Base-by-base conservation (phyloP, 1,284 basidiomycete species). In the Kwoniella shivajii region DNA sequence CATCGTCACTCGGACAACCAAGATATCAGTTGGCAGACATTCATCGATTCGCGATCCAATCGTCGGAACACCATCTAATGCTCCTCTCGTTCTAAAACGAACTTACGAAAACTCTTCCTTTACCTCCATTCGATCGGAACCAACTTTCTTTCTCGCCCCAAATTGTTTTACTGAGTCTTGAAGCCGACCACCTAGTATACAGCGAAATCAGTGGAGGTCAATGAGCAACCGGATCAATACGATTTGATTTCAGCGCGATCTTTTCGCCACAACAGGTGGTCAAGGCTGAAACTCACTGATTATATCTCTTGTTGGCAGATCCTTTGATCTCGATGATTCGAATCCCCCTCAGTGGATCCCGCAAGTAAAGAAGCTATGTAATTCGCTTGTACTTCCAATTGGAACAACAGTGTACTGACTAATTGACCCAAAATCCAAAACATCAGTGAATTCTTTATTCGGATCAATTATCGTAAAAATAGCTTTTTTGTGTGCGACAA, bases 321-420 rank as follows among this genome's bases (percentile, higher is more conserved):
- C 63, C 54, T 36, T 68, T 68, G 11, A 62, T 56, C 39, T 68
- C 67, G 5, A 66, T 43, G 2, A 55, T 51, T 14, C 36, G 41
- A 26, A 63, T 43, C 30, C 33, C 27, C 6, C 60, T 33, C 22
- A 44, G 30, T 5, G 31, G 51, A 55, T 38, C 64, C 49, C 20
- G 49, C 34, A 13, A 68, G 45, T 24, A 51, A 56, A 37, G 66
- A 54, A n/a, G 67, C 52, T 29, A 66, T 64, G 47, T 68, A 66
- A 3, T 59, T 42, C 6, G 64, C 62, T 44, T 68, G 67, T 0
- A 60, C 57, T 49, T 68, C 67, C 38, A 68, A 30, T 6, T 39
- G 52, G 39, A 45, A 50, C 18, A 56, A 26, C 7, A 43, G 38
- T 10, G 43, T 10, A 31, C 43, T 30, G 26, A 44, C 43, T 27